Base-by-base conservation (phyloP, 2,329 filamentous ascomycete genomes). In the Diaporthe capsici region DNA sequence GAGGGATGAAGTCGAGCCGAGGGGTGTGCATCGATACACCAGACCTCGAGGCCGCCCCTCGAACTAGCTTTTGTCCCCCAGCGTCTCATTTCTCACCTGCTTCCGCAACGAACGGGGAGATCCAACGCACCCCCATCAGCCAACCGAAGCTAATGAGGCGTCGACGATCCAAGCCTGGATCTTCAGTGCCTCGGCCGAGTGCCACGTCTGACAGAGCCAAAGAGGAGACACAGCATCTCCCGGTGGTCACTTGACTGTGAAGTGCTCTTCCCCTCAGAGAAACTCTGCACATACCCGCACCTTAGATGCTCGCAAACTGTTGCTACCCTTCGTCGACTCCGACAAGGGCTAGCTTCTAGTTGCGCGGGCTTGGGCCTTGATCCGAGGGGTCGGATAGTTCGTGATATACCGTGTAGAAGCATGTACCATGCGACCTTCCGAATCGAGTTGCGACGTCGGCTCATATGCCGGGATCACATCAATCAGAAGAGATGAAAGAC, bases 181-280 rank as follows among this genome's bases (percentile, higher is more conserved):
- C 47, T 68, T 20, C 28, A 25, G 63, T 25, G 25, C 42, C 31
- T 51, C 63, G 31, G 63, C 63, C 31, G 31, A 20, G 65, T 68
- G 65, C 3, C 31, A 28, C 65, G 71, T 63, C 44, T 37, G 57
- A 73, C 71, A 55, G 39, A 9, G 37, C 70, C 25, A 58, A 25
- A 31, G 55, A 63, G n/a, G 31, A 71, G 8, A 25, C 55, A 71
- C 71, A 42, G 28, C 75, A 53, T 55, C 47, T 55, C 13, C 13
- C 22, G 1, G 20, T 61, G 57, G 49, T 74, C 74, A 74, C 75
- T 76, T 76, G 75, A 76, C 61, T 71, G 44, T n/a, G 15, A n/a
- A n/a, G 25, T n/a, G 13, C 12, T 28, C 63, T 31, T 22, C 37
- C 55, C 10, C 17, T 31, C 2, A 7, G n/a, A 55, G 25, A 31